Conservation (phyloP, 768 basidiomycete species). For the Podaxis sp. region DNA sequence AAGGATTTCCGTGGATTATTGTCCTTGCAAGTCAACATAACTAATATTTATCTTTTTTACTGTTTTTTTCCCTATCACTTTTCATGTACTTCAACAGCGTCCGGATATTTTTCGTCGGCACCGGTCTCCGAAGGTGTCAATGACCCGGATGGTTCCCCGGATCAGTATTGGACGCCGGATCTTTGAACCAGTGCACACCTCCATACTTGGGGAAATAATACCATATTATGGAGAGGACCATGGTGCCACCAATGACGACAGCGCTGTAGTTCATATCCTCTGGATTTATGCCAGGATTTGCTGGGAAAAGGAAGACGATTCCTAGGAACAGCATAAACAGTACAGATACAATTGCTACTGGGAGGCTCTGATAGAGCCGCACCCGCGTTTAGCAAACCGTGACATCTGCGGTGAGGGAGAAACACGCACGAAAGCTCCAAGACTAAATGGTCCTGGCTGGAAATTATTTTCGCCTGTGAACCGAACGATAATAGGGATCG, state of each 20-base stretch:
- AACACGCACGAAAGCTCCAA: too few species aligned
- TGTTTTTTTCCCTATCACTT: not conserved
- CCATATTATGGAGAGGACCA: constrained; percentile 59
- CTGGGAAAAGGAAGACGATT: constrained; percentile 66
- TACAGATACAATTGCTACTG: constrained; percentile 57
- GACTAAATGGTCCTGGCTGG: too few species aligned
- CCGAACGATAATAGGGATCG: too few species aligned
- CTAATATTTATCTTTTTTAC: not conserved
- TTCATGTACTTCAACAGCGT: not conserved
- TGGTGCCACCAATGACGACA: constrained; percentile 64
- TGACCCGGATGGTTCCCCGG: not conserved
- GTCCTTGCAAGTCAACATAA: not conserved
- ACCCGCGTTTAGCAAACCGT: not conserved
- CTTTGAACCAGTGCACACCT: constrained; percentile 74
- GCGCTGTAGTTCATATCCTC: constrained; percentile 72
- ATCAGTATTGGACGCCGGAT: constrained; percentile 51
- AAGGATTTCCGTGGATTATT: not conserved
- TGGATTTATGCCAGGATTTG: constrained; percentile 45
- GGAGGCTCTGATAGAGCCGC: constrained; percentile 45
- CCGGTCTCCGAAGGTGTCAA: not conserved
- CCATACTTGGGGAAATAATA: constrained; percentile 76
- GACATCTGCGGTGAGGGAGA: too few species aligned
- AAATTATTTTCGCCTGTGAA: too few species aligned
- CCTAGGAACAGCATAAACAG: constrained; percentile 68
- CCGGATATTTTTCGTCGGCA: constrained; percentile 1